phyloP scores from a whole-genome alignment of 2,329 filamentous ascomycete species.

The Pseudogymnoascus destructans region DNA sequence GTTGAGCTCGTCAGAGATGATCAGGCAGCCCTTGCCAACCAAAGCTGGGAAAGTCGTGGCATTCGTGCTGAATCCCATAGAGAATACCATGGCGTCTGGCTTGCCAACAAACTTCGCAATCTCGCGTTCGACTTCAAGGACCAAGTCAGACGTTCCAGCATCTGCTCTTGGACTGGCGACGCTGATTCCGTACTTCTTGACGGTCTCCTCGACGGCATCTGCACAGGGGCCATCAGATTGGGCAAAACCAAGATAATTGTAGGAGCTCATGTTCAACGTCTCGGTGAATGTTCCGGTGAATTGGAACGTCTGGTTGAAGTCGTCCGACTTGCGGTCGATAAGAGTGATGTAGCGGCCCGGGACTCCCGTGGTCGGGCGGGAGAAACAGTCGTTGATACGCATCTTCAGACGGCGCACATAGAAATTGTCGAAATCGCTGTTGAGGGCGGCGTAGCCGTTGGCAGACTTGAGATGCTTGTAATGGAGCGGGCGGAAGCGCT shows the following conservation, averaged over 20 bases:
- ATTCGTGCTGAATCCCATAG: conserved; percentile 98
- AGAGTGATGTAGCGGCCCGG: conserved; percentile 89
- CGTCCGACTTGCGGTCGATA: conserved; percentile 77
- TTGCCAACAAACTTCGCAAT: conserved; percentile 90
- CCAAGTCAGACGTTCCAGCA: conserved; percentile 74
- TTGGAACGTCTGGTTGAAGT: conserved; percentile 84
- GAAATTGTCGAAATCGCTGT: conserved; percentile 98
- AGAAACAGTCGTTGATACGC: conserved; percentile 94
- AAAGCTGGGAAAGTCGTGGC: conserved; percentile 84
- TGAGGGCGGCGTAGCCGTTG: conserved; percentile 88
- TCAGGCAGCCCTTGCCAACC: conserved; percentile 81
- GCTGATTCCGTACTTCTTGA: conserved; percentile 75
- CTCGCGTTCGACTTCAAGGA: conserved; percentile 77
- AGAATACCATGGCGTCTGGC: conserved; percentile 89
- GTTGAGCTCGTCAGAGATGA: conserved; percentile 95
- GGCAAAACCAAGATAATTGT: conserved; percentile 97
- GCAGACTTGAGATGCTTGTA: conserved; percentile 72
- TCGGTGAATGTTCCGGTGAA: conserved; percentile 84
- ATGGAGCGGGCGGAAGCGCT: conserved; percentile 72
- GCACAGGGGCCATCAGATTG: conserved; percentile 96
- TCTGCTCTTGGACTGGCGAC: conserved; percentile 72
- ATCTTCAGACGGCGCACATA: conserved; percentile 87
- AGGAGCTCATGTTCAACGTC: conserved; percentile 96
- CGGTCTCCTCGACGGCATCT: conserved; percentile 74
- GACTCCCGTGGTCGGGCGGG: conserved; percentile 81